Base-by-base conservation (phyloP, 2,329 filamentous ascomycete species). In the Lecanoromycetidae sp. region DNA sequence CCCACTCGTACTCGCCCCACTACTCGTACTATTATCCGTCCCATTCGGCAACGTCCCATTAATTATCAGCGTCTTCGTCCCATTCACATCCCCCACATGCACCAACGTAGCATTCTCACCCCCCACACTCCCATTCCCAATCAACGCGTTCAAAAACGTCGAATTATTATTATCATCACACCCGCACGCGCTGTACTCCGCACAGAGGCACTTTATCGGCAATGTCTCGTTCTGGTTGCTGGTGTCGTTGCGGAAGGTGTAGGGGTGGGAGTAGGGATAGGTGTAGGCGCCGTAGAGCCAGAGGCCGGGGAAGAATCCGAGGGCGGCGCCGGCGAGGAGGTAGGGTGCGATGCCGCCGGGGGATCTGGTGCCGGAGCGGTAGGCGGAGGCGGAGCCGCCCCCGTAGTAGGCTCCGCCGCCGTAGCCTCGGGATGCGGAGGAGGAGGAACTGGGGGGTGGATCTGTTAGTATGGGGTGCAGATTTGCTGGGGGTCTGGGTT, bases 171-270 rank as follows among this genome's bases (percentile, higher is more conserved):
- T 68, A 33, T 69, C 62, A 47, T 79, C 77, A 56, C 77, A 81
- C 4, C 76, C 74, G 56, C 77, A 81, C 27, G 68, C 66, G 15
- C 59, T 61, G 55, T 72, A 72, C 48, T 71, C 57, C 50, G 72
- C 64, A 57, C 77, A 81, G 30, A 77, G 57, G 56, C 77, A 81
- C 3, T 69, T 61, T 5, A 79, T 71, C 0, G 74, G 74, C 10
- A 72, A 54, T 0, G 67, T 67, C 54, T 71, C 61, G 56, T 77
- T 76, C 8, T 57, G 65, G 63, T 34, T 68, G 23, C 4, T 62
- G 26, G 50, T 61, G 10, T 56, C 46, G 52, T 70, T 72, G 61
- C 65, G 61, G 60, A 69, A 68, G 49, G 66, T 68, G 57, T 72
- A 67, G 29, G 65, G 65, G 54, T 71, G 60, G 37, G 55, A 55